Percentiles rank a stretch among this genome's conserved stretches.
phyloP scores from a whole-genome alignment of 768 basidiomycete species.

The Lentinula boryana region DNA sequence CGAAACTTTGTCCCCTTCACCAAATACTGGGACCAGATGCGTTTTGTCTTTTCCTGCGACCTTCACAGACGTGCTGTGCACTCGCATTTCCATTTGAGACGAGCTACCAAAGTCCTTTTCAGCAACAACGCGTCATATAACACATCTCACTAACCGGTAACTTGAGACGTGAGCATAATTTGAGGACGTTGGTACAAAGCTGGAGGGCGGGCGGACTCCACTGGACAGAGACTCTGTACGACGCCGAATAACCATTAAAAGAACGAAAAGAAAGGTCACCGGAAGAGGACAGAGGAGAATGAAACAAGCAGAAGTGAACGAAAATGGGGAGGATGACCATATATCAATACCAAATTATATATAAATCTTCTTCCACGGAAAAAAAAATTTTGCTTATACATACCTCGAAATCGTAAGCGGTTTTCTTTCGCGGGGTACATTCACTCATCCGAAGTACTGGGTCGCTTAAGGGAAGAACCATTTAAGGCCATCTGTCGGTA shows the following conservation, averaged over 20 bases:
- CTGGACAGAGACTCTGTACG: conserved; percentile 21
- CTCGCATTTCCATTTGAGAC: conserved; percentile 50
- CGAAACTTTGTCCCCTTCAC: conserved; percentile 51
- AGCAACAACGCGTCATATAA: background rate
- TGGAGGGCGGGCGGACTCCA: conserved; percentile 23
- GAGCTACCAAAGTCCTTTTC: conserved; percentile 27
- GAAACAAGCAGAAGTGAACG: background rate
- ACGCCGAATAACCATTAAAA: conserved; percentile 22
- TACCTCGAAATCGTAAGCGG: background rate
- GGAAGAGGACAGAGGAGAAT: background rate
- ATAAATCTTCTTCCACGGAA: background rate
- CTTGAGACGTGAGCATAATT: conserved; percentile 40
- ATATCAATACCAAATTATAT: background rate
- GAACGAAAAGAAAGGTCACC: background rate
- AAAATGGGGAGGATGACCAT: background rate
- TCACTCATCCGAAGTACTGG: background rate
- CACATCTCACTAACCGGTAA: conserved; percentile 34
- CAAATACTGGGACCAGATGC: conserved; percentile 48
- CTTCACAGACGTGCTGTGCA: conserved; percentile 59
- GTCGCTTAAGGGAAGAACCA: background rate
- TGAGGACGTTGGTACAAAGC: conserved; percentile 25
- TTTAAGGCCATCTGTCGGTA: background rate
- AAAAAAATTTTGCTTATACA: background rate
- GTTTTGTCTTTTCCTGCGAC: conserved; percentile 25
- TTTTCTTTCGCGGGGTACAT: background rate